Percentiles rank a stretch among this genome's conserved stretches.
phyloP scores from a whole-genome alignment of 305 asterid genomes.

The Stenogyne calaminthoides region DNA sequence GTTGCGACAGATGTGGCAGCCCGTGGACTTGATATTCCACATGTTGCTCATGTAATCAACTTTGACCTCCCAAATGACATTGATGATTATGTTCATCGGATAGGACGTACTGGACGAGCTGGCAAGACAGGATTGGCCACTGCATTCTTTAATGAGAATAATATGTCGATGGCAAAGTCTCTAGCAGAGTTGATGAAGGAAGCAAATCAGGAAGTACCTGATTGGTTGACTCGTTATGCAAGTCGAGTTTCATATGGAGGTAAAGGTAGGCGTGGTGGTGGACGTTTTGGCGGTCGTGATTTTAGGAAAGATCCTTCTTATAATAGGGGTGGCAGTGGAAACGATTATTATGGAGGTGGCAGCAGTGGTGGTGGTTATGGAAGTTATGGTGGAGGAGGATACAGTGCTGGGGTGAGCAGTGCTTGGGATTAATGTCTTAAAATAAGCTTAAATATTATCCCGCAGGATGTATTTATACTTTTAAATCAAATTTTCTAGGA shows the following conservation, averaged over 20 bases:
- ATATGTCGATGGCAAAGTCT: constrained; percentile 53
- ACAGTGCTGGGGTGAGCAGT: constrained; percentile 48
- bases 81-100: constrained; percentile 71
- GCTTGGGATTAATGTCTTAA: constrained; percentile 60
- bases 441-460: constrained; percentile 13
- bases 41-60: constrained; percentile 67
- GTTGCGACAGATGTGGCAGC: constrained; percentile 81
- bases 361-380: constrained; percentile 34
- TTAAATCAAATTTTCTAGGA: constrained; percentile 14
- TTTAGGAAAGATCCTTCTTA: constrained; percentile 52
- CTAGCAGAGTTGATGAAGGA: constrained; percentile 64
- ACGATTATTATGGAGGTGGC: constrained; percentile 37
- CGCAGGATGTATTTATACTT: constrained; percentile 32
- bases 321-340: constrained; percentile 34
- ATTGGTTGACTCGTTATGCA: constrained; percentile 61
- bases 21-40: constrained; percentile 76
- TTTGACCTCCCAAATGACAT: constrained; percentile 72
- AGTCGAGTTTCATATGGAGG: constrained; percentile 52
- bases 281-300: constrained; percentile 73
- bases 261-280: constrained; percentile 64
- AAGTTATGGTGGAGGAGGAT: constrained; percentile 44
- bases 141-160: constrained; percentile 62
- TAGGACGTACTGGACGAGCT: constrained; percentile 83
- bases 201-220: constrained; percentile 73
- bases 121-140: constrained; percentile 74